phyloP scores from a whole-genome alignment of 202 grass and related monocot genomes.

The Saccharum hybrid region DNA sequence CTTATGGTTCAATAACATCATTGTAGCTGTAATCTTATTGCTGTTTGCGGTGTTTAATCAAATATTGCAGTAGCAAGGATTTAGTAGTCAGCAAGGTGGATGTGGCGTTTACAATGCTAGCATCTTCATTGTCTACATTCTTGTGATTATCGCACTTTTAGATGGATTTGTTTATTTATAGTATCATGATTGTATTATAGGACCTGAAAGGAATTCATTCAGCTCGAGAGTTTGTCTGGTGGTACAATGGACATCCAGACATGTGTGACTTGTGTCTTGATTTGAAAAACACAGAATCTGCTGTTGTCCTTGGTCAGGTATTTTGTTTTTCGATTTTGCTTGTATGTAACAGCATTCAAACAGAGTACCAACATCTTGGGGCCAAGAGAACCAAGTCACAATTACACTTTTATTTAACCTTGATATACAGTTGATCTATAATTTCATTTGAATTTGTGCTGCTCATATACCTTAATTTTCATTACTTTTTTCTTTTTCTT shows the following conservation, averaged over 20 bases:
- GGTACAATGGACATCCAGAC: constrained; percentile 97
- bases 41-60: background rate
- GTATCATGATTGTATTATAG: constrained; percentile 47
- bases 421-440: background rate
- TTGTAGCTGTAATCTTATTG: constrained; percentile 16
- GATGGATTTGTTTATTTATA: constrained; percentile 16
- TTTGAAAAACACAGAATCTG: constrained; percentile 71
- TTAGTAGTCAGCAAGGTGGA: background rate
- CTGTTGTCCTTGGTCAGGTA: constrained; percentile 91
- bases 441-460: constrained; percentile 8
- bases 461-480: background rate
- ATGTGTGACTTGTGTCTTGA: constrained; percentile 65
- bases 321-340: constrained; percentile 31
- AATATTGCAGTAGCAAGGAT: constrained; percentile 20
- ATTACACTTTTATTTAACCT: constrained; percentile 20
- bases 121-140: constrained; percentile 15
- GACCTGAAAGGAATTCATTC: constrained; percentile 83
- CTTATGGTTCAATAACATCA: background rate
- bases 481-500: background rate
- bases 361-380: background rate
- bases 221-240: constrained; percentile 95
- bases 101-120: constrained; percentile 15
- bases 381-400: background rate
- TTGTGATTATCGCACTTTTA: background rate
- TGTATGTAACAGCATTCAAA: background rate